Conservation (phyloP, 2,329 filamentous ascomycete species). For the Xylariales sp. region DNA sequence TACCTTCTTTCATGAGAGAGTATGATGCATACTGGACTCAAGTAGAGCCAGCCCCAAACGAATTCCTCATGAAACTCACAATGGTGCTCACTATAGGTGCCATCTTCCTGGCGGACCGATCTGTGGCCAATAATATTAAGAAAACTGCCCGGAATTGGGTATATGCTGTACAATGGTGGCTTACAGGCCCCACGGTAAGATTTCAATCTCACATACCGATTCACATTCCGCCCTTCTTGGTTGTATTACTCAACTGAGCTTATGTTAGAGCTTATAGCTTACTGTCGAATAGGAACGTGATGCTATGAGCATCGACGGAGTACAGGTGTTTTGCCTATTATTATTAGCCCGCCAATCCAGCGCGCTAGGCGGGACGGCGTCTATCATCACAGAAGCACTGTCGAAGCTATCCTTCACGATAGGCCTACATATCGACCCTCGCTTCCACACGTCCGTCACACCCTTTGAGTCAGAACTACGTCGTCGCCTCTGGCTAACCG, state of each 20-base stretch:
- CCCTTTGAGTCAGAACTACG: constrained; percentile 45
- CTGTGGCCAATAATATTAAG: constrained; percentile 38
- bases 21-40: constrained; percentile 41
- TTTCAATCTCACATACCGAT: not conserved
- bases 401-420: constrained; percentile 48
- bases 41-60: not conserved
- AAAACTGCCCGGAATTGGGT: constrained; percentile 46
- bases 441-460: constrained; percentile 37
- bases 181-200: constrained; percentile 42
- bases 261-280: constrained; percentile 2
- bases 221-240: not conserved
- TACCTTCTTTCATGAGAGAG: constrained; percentile 41
- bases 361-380: constrained; percentile 43
- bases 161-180: constrained; percentile 47
- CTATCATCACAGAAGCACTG: constrained; percentile 47
- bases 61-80: constrained; percentile 43
- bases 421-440: constrained; percentile 49
- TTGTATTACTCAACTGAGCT: not conserved
- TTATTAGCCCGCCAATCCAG: constrained; percentile 43
- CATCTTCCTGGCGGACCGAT: constrained; percentile 39
- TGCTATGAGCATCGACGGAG: constrained; percentile 43
- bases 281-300: constrained; percentile 35
- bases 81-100: constrained; percentile 44
- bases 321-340: constrained; percentile 46
- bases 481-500: constrained; percentile 47